phyloP scores from a whole-genome alignment of 2,329 filamentous ascomycete genomes.

The Colletotrichum navitas region DNA sequence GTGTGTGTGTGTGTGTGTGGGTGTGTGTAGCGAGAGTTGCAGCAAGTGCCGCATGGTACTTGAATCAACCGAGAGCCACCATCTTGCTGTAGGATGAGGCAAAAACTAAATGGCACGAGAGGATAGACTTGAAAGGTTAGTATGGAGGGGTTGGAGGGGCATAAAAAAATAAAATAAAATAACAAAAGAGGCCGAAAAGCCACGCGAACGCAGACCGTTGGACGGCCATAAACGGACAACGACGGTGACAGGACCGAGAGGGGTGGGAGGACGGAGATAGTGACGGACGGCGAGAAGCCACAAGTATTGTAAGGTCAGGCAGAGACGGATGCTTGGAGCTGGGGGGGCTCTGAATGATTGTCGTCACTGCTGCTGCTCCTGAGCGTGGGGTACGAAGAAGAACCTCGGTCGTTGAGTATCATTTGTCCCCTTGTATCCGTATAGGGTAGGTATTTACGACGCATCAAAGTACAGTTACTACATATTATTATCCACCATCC shows the following conservation, averaged over 20 bases:
- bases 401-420: neutral
- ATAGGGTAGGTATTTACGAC: neutral
- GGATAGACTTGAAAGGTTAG: slow-evolving; percentile 31
- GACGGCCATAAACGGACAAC: slow-evolving; percentile 22
- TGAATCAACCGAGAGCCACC: slow-evolving; percentile 43
- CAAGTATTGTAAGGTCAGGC: slow-evolving; percentile 7
- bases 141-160: slow-evolving; percentile 31
- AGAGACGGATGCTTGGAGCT: neutral
- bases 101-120: slow-evolving; percentile 22
- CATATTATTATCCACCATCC: neutral
- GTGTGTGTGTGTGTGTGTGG: neutral
- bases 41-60: neutral
- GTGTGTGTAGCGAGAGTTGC: slow-evolving; percentile 14
- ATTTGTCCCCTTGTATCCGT: neutral
- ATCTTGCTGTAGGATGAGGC: slow-evolving; percentile 29
- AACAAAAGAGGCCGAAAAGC: slow-evolving; percentile 23
- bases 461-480: slow-evolving; percentile 5
- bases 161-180: slow-evolving; percentile 4
- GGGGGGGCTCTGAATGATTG: neutral
- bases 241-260: slow-evolving; percentile 25
- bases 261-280: slow-evolving; percentile 1
- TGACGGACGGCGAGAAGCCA: neutral
- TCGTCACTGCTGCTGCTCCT: neutral
- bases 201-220: slow-evolving; percentile 36
- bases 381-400: slow-evolving; percentile 11